These are phyloP conservation scores for Dendrobium catenatum DNA, from an alignment of 106 monocot genomes.

Conservation along the genomic window DNA sequence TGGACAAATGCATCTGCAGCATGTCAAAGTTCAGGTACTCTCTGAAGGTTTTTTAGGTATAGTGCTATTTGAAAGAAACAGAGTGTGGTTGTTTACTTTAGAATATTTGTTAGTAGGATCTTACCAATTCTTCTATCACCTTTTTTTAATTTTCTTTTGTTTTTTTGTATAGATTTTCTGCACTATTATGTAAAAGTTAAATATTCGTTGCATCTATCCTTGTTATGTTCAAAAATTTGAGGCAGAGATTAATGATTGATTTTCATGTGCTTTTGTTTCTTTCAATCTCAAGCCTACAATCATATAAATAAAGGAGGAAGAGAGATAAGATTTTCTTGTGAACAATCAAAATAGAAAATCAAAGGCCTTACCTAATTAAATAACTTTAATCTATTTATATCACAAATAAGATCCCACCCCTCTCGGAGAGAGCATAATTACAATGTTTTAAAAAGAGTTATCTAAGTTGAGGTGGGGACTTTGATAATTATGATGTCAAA, in stretches of 20 bases:
- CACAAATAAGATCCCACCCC: background rate
- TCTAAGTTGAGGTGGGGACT: background rate
- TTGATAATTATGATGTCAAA: background rate
- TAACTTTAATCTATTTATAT: background rate
- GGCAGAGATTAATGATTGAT: background rate
- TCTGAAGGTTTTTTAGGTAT: background rate
- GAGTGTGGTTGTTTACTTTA: background rate
- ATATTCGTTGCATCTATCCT: background rate
- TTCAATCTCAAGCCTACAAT: background rate
- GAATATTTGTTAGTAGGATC: background rate
- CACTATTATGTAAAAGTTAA: background rate
- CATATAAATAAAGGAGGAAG: background rate
- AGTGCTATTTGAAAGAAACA: background rate
- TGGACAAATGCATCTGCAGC: constrained; percentile 45
- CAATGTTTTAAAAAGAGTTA: background rate
- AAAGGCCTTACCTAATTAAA: background rate
- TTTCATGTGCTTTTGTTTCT: background rate
- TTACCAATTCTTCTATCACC: background rate
- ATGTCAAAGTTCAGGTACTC: constrained; percentile 77
- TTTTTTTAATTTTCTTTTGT: background rate
- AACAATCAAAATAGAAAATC: background rate
- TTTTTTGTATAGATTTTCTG: background rate
- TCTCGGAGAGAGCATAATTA: background rate
- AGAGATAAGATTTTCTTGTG: background rate
- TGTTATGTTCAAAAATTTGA: background rate